Percentiles rank a stretch among this genome's conserved stretches.
Evolutionary conservation across 2,329 filamentous ascomycete genomes (phyloP).

Genomic region (Trichoderma atrobrunneum): DNA sequence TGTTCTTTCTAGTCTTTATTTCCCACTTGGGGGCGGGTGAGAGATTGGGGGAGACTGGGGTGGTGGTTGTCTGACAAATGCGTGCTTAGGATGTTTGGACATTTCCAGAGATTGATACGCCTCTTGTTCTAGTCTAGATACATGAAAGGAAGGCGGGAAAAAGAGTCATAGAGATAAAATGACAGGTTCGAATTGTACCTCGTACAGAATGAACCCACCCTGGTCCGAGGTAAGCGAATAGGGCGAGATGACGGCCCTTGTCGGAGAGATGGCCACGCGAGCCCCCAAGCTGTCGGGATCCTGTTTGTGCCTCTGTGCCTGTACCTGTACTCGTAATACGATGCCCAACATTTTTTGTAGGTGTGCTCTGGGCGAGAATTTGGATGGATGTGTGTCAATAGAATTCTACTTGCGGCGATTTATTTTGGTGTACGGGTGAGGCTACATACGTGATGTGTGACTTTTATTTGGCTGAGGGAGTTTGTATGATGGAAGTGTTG

Average conservation of each 20-base stretch:
- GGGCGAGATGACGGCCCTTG: background rate
- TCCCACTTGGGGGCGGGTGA: background rate
- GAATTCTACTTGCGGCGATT: background rate
- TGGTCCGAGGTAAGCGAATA: background rate
- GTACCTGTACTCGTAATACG: background rate
- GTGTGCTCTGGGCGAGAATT: background rate
- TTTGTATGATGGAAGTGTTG: background rate
- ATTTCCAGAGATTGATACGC: background rate
- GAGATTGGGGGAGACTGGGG: background rate
- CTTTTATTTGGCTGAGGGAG: background rate
- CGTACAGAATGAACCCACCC: background rate
- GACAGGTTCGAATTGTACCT: background rate
- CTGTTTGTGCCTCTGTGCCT: background rate
- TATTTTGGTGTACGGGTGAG: background rate
- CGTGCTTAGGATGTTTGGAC: background rate
- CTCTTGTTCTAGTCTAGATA: background rate
- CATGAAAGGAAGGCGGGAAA: background rate
- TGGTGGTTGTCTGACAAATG: background rate
- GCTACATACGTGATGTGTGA: background rate
- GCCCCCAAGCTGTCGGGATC: background rate
- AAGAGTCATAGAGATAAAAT: background rate
- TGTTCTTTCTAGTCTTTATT: background rate
- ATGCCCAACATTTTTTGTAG: background rate
- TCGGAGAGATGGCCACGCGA: background rate
- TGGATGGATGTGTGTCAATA: background rate